Conservation (phyloP, 179 eudicot species). For the Amaranthus tricolor region DNA sequence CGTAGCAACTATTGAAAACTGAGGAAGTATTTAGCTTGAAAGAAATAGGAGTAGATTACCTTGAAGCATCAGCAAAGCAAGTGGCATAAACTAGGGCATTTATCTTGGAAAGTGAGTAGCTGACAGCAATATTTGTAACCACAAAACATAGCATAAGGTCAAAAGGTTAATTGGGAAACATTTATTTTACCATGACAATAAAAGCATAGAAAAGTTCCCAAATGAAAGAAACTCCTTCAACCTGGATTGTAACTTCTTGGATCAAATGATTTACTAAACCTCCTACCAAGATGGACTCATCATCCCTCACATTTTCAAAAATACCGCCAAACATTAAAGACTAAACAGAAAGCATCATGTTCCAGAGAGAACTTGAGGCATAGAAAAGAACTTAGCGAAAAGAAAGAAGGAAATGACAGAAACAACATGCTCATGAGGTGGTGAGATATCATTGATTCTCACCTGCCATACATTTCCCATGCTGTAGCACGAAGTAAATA, state of each 20-base stretch:
- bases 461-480: slow-evolving; percentile 99
- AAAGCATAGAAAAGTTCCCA: not conserved
- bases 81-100: slow-evolving; percentile 78
- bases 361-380: not conserved
- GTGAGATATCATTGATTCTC: slow-evolving; percentile 20
- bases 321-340: not conserved
- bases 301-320: not conserved
- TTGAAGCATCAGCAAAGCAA: slow-evolving; percentile 75
- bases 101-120: slow-evolving; percentile 80
- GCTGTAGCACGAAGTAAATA: slow-evolving; percentile 78
- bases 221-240: not conserved
- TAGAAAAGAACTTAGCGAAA: slow-evolving; percentile 11
- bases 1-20: too few relatives aligned
- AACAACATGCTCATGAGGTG: not conserved
- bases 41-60: slow-evolving; percentile 41
- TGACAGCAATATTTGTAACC: slow-evolving; percentile 29
- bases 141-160: slow-evolving; percentile 12
- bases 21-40: not conserved
- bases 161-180: not conserved
- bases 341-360: not conserved
- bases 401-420: not conserved
- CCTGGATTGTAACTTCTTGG: too few relatives aligned
- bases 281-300: not conserved
- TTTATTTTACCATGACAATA: slow-evolving; percentile 4
- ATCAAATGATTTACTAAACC: not conserved